Evolutionary conservation across 345 rosid species (phyloP), one percentile per base, ranked within the genome.

Genomic region (Sisymbrium irio): DNA sequence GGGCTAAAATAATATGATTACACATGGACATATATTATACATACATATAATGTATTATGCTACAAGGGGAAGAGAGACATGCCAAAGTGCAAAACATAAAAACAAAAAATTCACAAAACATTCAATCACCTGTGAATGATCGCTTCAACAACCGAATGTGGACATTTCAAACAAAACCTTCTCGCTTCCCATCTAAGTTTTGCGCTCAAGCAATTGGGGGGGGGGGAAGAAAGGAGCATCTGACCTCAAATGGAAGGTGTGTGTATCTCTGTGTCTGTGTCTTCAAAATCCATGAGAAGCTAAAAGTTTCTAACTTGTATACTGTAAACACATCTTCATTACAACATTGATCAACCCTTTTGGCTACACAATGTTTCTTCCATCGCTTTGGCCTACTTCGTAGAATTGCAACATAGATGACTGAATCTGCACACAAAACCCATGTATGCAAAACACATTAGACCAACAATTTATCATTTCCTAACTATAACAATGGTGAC

Each of bases 361-460:
- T 32, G 18, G 42, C 32, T 65, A 65, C 45, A 66, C 60, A 50
- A 9, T 66, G 35, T 36, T 13, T 35, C 71, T 66, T 45, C 60
- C 71, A 19, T 13, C 71, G 50, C 71, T 36, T 66, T 66, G 59
- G 36, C 50, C 71, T 9, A 65, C 33, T 12, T 47, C 57, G 14
- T 65, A 7, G 19, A 44, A 63, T 27, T 15, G 53, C 13, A 65
- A 20, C 70, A 65, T 65, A 32, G 70, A 47, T 20, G 32, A 18
- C 33, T 4, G 58, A 49, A 65, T 41, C 70, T 65, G 58, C 70
- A 35, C 53, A 32, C 20, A 55, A 63, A 4, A 28, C 22, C 37
- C 40, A 41, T 18, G 9, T 0, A 59, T 11, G 4, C 9, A 22
- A 22, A 22, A 18, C 64, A 59, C 15, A 35, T 59, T 37, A 59